Conservation (phyloP, 257 asterid genomes). For the Knoxia roxburghii region DNA sequence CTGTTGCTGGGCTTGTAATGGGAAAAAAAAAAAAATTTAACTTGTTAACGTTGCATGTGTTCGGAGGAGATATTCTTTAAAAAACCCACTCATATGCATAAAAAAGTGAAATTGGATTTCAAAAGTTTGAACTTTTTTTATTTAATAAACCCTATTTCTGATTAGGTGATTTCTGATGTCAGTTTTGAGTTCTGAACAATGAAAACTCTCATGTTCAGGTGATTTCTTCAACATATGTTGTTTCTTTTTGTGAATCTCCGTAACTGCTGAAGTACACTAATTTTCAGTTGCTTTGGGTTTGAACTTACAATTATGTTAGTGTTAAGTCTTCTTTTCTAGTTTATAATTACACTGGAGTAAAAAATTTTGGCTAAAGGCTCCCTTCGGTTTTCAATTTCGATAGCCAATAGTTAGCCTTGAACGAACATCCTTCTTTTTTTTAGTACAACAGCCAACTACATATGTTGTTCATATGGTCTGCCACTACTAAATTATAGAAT, state of each 20-base stretch:
- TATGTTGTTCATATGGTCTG: not conserved
- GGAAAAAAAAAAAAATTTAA: too few relatives aligned
- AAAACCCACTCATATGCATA: too few relatives aligned
- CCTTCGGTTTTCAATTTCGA: not conserved
- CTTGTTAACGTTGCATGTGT: too few relatives aligned
- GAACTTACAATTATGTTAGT: not conserved
- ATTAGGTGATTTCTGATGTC: too few relatives aligned
- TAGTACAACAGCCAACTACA: conserved; percentile 5
- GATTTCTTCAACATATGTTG: not conserved
- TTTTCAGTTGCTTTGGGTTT: conserved; percentile 13
- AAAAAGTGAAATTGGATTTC: too few relatives aligned
- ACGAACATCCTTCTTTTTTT: not conserved
- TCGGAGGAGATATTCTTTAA: too few relatives aligned
- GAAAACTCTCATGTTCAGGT: not conserved
- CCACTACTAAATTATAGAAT: not conserved
- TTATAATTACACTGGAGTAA: conserved; percentile 1
- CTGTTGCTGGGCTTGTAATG: too few relatives aligned
- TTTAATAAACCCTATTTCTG: too few relatives aligned
- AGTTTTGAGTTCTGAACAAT: not conserved
- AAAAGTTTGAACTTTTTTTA: too few relatives aligned
- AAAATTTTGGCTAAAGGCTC: not conserved
- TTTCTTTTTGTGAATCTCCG: conserved; percentile 16
- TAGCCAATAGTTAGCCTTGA: not conserved
- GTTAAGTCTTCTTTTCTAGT: not conserved
- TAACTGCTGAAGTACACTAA: conserved; percentile 8